phyloP scores from a whole-genome alignment of 2,329 filamentous ascomycete genomes.

The Epichloe brachyelytri region DNA sequence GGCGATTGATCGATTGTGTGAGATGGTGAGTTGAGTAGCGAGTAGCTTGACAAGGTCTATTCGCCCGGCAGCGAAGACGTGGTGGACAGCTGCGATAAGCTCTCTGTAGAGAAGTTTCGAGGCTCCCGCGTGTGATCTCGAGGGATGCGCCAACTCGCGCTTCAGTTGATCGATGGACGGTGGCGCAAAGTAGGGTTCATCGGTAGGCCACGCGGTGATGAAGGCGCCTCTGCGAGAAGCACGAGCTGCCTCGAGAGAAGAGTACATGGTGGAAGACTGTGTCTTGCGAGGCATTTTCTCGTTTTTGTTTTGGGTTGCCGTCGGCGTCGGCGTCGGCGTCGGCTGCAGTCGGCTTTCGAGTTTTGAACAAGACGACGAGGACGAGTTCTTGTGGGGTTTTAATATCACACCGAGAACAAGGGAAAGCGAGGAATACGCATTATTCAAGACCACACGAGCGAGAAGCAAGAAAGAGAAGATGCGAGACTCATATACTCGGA shows the following conservation, averaged over 20 bases:
- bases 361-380: neutral
- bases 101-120: neutral
- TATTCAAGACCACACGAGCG: too few relatives aligned
- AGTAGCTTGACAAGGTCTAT: neutral
- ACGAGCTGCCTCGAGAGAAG: constrained; percentile 13
- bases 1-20: neutral
- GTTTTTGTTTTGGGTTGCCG: neutral
- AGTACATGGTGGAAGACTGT: constrained; percentile 8
- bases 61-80: neutral
- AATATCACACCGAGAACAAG: too few relatives aligned
- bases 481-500: neutral
- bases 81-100: neutral
- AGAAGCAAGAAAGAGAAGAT: neutral
- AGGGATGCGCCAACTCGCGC: neutral
- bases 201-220: constrained; percentile 16
- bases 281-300: neutral
- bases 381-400: neutral
- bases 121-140: neutral
- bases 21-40: neutral
- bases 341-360: neutral
- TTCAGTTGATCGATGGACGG: constrained; percentile 2
- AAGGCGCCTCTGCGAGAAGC: constrained; percentile 13
- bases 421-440: too few relatives aligned
- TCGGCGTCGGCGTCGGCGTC: too few relatives aligned
- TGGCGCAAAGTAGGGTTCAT: constrained; percentile 12